Evolutionary conservation across 2,329 filamentous ascomycete genomes (phyloP).

Genomic region (Cordyceps javanica): DNA sequence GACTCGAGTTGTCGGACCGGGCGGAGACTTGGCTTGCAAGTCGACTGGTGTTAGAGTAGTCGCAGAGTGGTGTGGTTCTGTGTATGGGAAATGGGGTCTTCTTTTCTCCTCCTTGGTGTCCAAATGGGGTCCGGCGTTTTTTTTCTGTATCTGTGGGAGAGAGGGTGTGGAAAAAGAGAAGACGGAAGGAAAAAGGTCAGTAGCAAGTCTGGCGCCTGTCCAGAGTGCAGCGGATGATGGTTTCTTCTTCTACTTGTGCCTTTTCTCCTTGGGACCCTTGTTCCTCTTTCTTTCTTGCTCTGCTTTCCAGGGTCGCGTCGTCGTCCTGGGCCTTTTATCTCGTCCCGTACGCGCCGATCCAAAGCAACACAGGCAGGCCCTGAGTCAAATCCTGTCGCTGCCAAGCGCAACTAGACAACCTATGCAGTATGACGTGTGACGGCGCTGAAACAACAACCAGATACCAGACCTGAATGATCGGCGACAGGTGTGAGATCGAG

Average conservation of each 20-base stretch:
- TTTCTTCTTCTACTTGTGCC: not conserved
- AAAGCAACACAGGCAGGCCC: not conserved
- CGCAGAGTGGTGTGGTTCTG: too few relatives aligned
- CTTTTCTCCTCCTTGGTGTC: too few relatives aligned
- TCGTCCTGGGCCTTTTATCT: not conserved
- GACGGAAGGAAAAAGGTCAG: too few relatives aligned
- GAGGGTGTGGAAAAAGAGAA: not conserved
- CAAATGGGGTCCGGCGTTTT: not conserved
- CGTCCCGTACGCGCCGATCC: not conserved
- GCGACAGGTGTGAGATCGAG: not conserved
- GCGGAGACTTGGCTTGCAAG: not conserved
- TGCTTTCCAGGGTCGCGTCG: too few relatives aligned
- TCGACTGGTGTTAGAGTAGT: too few relatives aligned
- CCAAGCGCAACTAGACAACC: constrained; percentile 3
- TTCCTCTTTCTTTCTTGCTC: too few relatives aligned
- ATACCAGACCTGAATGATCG: constrained; percentile 7
- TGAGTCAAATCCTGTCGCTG: constrained; percentile 3
- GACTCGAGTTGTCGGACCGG: constrained; percentile 2
- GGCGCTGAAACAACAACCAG: constrained; percentile 3
- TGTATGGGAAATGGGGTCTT: too few relatives aligned
- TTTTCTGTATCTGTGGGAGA: not conserved
- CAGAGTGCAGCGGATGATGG: too few relatives aligned
- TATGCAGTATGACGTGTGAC: constrained; percentile 12
- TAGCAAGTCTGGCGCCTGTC: too few relatives aligned
- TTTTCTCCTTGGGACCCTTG: too few relatives aligned